Evolutionary conservation across 2,329 filamentous ascomycete species (phyloP).

Genomic region (Lizonia empirigonia): DNA sequence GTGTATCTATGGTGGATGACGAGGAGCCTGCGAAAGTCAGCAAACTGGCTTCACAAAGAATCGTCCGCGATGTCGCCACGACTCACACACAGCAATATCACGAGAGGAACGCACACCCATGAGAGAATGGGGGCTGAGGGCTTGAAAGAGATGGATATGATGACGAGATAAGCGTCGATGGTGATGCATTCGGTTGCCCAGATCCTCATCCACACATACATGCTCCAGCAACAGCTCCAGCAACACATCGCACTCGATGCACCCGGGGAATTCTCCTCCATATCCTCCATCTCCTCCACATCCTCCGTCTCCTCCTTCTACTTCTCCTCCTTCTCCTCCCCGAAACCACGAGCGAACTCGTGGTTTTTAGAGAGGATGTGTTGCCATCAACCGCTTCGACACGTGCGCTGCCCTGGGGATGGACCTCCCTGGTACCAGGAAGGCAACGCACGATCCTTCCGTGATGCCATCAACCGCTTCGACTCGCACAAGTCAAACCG

Average conservation of each 20-base stretch:
- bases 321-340: too few relatives aligned
- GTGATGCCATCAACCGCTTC: too few relatives aligned
- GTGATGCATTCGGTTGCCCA: too few relatives aligned
- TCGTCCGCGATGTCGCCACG: neutral
- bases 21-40: neutral
- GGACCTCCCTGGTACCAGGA: too few relatives aligned
- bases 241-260: too few relatives aligned
- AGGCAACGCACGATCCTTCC: too few relatives aligned
- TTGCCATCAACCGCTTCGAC: too few relatives aligned
- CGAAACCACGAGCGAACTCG: too few relatives aligned
- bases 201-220: too few relatives aligned
- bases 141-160: constrained; percentile 1
- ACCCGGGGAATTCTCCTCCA: neutral
- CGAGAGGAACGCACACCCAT: neutral
- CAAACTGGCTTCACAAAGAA: neutral
- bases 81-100: neutral
- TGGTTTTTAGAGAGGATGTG: too few relatives aligned
- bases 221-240: neutral
- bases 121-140: neutral
- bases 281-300: neutral
- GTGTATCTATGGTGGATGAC: neutral
- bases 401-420: too few relatives aligned
- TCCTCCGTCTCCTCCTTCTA: neutral
- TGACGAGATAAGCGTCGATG: neutral
- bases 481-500: constrained; percentile 71